These are phyloP conservation scores for Acacia melanoxylon DNA, from an alignment of 306 rosid genomes.

Conservation along the genomic window DNA sequence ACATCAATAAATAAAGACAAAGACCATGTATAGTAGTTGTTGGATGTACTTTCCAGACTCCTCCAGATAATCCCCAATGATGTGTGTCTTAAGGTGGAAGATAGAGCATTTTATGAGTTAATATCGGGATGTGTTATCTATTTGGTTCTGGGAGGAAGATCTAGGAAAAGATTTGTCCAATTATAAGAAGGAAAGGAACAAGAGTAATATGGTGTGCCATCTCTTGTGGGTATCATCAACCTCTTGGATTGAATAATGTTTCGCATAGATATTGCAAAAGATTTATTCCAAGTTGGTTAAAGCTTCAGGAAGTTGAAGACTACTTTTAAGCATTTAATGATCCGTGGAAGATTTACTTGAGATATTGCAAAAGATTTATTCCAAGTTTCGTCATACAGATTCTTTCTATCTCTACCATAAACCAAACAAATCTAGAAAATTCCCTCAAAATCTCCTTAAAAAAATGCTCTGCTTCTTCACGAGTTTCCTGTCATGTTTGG, in stretches of 20 bases:
- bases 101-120: slow-evolving; percentile 13
- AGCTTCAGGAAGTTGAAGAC: slow-evolving; percentile 33
- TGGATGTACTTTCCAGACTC: slow-evolving; percentile 47
- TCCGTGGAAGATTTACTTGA: slow-evolving; percentile 46
- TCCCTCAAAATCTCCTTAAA: slow-evolving; percentile 62
- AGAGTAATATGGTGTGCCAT: slow-evolving; percentile 37
- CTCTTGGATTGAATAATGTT: slow-evolving; percentile 42
- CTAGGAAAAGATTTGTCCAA: slow-evolving; percentile 58
- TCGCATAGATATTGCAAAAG: slow-evolving; percentile 66
- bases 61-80: slow-evolving; percentile 43
- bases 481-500: neutral
- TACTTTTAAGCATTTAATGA: slow-evolving; percentile 53
- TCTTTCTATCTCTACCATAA: slow-evolving; percentile 41
- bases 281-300: slow-evolving; percentile 50
- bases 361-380: no score
- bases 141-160: slow-evolving; percentile 43
- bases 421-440: slow-evolving; percentile 56
- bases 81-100: slow-evolving; percentile 45
- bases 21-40: slow-evolving; percentile 33
- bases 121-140: slow-evolving; percentile 33
- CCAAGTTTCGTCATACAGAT: slow-evolving; percentile 50
- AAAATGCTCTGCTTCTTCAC: slow-evolving; percentile 49
- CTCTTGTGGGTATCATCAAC: slow-evolving; percentile 36
- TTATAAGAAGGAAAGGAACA: slow-evolving; percentile 29
- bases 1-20: slow-evolving; percentile 22